Percentiles rank a stretch among this genome's conserved stretches.
These are phyloP conservation scores for Alternaria ethzedia DNA, from an alignment of 2,329 filamentous ascomycete genomes.

Conservation along the genomic window DNA sequence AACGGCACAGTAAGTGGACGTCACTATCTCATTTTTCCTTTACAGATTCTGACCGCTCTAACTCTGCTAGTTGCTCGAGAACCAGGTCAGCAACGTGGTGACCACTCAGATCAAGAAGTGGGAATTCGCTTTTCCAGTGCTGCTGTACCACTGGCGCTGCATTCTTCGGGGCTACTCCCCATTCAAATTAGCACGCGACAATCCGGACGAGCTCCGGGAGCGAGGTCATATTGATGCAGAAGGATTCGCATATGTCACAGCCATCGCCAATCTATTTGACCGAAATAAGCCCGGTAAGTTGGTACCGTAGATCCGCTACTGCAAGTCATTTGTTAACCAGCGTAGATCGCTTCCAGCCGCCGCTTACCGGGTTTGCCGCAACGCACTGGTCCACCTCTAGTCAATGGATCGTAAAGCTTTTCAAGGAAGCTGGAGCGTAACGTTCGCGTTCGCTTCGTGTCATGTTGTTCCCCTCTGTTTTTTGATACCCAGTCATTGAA, in stretches of 20 bases:
- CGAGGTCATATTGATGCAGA: constrained; percentile 38
- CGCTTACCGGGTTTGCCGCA: constrained; percentile 33
- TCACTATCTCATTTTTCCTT: not conserved
- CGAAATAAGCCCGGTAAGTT: constrained; percentile 34
- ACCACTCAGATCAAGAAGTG: constrained; percentile 43
- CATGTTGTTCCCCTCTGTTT: constrained; percentile 7
- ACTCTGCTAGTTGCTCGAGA: constrained; percentile 36
- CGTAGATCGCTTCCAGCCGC: constrained; percentile 38
- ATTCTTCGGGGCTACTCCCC: constrained; percentile 41
- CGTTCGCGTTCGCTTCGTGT: not conserved
- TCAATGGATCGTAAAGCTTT: constrained; percentile 42
- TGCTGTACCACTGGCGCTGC: constrained; percentile 43
- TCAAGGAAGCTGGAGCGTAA: constrained; percentile 42
- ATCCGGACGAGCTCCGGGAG: constrained; percentile 40
- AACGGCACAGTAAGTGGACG: constrained; percentile 41
- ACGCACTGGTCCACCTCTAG: constrained; percentile 36
- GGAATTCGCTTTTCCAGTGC: constrained; percentile 41
- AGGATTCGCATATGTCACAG: constrained; percentile 40
- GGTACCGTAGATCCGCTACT: constrained; percentile 1
- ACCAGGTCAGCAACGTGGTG: constrained; percentile 43
- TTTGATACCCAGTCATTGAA: constrained; percentile 16
- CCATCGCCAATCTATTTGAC: constrained; percentile 34
- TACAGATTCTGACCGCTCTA: constrained; percentile 12
- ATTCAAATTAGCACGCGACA: constrained; percentile 45
- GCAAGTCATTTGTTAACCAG: constrained; percentile 3